Conservation (phyloP, 257 asterid genomes). For the Nicotiana tabacum region DNA sequence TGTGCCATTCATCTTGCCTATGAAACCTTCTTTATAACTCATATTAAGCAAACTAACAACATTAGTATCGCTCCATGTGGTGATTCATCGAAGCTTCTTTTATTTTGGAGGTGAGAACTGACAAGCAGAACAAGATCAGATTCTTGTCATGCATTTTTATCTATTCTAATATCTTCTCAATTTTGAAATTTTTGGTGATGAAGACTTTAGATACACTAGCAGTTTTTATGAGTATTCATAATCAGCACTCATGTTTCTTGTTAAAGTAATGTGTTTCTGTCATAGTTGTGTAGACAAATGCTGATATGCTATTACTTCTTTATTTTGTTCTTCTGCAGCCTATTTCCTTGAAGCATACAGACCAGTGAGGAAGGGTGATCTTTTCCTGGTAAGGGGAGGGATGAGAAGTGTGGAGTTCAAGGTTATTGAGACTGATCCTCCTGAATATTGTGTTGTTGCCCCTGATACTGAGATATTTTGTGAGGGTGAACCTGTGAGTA, state of each 20-base stretch:
- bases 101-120: not conserved
- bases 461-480: conserved; percentile 87
- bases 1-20: not conserved
- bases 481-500: conserved; percentile 73
- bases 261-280: not conserved
- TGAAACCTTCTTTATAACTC: not conserved
- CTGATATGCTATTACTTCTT: not conserved
- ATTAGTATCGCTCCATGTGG: not conserved
- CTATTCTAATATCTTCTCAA: not conserved
- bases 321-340: conserved; percentile 36
- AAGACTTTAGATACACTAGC: not conserved
- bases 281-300: not conserved
- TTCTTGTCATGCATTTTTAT: not conserved
- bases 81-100: not conserved
- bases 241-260: not conserved
- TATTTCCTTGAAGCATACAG: conserved; percentile 79
- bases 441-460: conserved; percentile 81
- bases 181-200: conserved; percentile 4
- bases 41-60: not conserved
- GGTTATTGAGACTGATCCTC: conserved; percentile 72
- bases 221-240: not conserved
- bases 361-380: conserved; percentile 78
- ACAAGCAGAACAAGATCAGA: not conserved
- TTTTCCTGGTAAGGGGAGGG: conserved; percentile 78
- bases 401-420: conserved; percentile 85